A percentile compares a stretch with the other conserved stretches of the same genome.
phyloP scores from a whole-genome alignment of 2,329 filamentous ascomycete species.

The Xenoacremonium recifei region DNA sequence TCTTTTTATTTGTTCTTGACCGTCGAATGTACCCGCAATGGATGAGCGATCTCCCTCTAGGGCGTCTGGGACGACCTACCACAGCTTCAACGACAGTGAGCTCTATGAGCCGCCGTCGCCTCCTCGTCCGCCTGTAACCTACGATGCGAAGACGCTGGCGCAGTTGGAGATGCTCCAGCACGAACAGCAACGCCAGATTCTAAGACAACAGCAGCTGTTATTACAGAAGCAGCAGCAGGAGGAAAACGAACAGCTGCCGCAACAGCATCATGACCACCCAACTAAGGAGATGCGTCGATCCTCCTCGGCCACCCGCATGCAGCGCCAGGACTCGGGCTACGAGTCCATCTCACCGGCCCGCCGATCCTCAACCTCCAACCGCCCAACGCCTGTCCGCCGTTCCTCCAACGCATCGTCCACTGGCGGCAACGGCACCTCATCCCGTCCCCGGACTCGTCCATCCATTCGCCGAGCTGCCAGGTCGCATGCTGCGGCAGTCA shows the following conservation, averaged over 20 bases:
- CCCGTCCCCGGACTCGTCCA: constrained; percentile 39
- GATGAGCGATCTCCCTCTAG: constrained; percentile 40
- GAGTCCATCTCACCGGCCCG: constrained; percentile 46
- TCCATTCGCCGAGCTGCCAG: constrained; percentile 40
- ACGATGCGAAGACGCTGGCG: constrained; percentile 17
- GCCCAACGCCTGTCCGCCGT: constrained; percentile 29
- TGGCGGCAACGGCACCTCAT: constrained; percentile 16
- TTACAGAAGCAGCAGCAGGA: too few species aligned
- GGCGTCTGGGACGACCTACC: constrained; percentile 50
- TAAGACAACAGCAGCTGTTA: too few species aligned
- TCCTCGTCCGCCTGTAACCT: constrained; percentile 23
- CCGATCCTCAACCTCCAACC: constrained; percentile 35
- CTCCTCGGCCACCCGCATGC: constrained; percentile 39
- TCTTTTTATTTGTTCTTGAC: not conserved
- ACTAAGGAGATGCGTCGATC: constrained; percentile 29
- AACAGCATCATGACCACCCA: not conserved
- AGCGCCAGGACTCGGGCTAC: constrained; percentile 59
- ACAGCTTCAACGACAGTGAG: constrained; percentile 54
- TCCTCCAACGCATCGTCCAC: constrained; percentile 33
- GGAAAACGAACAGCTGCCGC: constrained; percentile 2
- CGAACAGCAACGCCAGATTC: constrained; percentile 20
- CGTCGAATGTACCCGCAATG: constrained; percentile 26
- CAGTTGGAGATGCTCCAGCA: constrained; percentile 21
- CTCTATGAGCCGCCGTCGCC: constrained; percentile 40
- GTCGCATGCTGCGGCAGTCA: too few species aligned